Percentiles rank a stretch among this genome's conserved stretches.
phyloP scores from a whole-genome alignment of 768 basidiomycete species.

The Amanita jacksonii region DNA sequence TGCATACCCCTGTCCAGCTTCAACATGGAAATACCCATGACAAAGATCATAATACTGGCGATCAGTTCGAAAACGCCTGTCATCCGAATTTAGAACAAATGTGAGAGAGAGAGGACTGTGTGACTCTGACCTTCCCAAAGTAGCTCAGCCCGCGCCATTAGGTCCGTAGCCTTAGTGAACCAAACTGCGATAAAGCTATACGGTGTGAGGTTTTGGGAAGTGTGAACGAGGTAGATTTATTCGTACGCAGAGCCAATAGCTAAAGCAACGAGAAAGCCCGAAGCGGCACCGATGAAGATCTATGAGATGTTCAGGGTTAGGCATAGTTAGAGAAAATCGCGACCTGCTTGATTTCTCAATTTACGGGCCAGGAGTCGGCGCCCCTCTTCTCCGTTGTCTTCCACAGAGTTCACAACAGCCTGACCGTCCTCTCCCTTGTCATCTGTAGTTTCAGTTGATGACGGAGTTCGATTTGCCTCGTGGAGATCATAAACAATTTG shows the following conservation, averaged over 20 bases:
- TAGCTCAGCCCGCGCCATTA: slow-evolving; percentile 79
- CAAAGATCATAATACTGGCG: slow-evolving; percentile 74
- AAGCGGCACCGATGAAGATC: slow-evolving; percentile 67
- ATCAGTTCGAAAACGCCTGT: slow-evolving; percentile 62
- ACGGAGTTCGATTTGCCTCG: slow-evolving; percentile 12
- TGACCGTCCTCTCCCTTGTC: slow-evolving; percentile 15
- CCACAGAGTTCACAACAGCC: slow-evolving; percentile 5
- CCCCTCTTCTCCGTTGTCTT: neutral
- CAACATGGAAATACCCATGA: slow-evolving; percentile 92
- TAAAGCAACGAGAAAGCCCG: slow-evolving; percentile 72
- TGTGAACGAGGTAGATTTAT: too few relatives aligned
- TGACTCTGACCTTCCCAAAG: slow-evolving; percentile 88
- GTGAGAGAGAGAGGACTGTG: slow-evolving; percentile 3
- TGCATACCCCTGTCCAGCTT: slow-evolving; percentile 70
- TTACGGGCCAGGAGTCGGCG: slow-evolving; percentile 46
- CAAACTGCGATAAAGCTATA: slow-evolving; percentile 79
- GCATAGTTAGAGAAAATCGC: too few relatives aligned
- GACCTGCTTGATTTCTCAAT: slow-evolving; percentile 54
- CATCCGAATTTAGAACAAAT: neutral
- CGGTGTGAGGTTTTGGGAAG: neutral
- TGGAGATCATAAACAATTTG: slow-evolving; percentile 52
- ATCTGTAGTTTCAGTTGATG: slow-evolving; percentile 8
- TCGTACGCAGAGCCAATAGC: slow-evolving; percentile 73
- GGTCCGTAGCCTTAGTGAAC: slow-evolving; percentile 82
- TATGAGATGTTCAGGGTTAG: too few relatives aligned